Base-by-base conservation (phyloP, 192 early-diverging fungal species). In the Fimicolochytrium jonesii region DNA sequence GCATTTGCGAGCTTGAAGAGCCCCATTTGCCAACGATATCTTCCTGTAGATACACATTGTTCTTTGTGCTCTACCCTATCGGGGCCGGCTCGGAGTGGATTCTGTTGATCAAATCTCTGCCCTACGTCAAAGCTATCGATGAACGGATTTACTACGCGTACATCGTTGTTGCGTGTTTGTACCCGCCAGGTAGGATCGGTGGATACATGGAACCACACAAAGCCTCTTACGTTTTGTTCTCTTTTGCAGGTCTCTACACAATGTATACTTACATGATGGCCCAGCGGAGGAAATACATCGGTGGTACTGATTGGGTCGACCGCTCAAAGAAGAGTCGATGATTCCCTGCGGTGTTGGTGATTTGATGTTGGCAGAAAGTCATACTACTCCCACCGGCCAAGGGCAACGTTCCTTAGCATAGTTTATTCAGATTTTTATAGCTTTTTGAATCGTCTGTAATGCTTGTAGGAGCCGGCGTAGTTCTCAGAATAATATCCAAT, bases 1-100 rank as follows among this genome's bases (percentile, higher is more conserved):
- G n/a, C n/a, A n/a, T n/a, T n/a, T n/a, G n/a, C n/a, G n/a, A n/a
- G n/a, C n/a, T n/a, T n/a, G n/a, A n/a, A n/a, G n/a, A n/a, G n/a
- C n/a, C n/a, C n/a, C n/a, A n/a, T n/a, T n/a, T n/a, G n/a, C n/a
- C n/a, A n/a, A n/a, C n/a, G n/a, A n/a, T n/a, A n/a, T n/a, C n/a
- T n/a, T n/a, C n/a, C n/a, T n/a, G 60, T 64, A 86, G 95, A 61
- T 98, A 98, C 76, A 94, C 87, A 53, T 90, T 95, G 69, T 98
- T 98, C 78, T 92, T 84, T 61, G 74, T 94, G 23, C 78, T 98
- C 30, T 98, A 98, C 70, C 95, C 95, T 26, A 52, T 87, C 11
- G 95, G 95, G 50, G 93, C 93, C 29, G 76, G 80, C 44, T 87
- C 86, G 36, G 95, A 98, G 77, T 75, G 86, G 42, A 70, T 90